A percentile compares a stretch with the other conserved stretches of the same genome.
These are phyloP conservation scores for Orobanche coerulescens DNA, from an alignment of 257 asterid species.

Conservation along the genomic window DNA sequence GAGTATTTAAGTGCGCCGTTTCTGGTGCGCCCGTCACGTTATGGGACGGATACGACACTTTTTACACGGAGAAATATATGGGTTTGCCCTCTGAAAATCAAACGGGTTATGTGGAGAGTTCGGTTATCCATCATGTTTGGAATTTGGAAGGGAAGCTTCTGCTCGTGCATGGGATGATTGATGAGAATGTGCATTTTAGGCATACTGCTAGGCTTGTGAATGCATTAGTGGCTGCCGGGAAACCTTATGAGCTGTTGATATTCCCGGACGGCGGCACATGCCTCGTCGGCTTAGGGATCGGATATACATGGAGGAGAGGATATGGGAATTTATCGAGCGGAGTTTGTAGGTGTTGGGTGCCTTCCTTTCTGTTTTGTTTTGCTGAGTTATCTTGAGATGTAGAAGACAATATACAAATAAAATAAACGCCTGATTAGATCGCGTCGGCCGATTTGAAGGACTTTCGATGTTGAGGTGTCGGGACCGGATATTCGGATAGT, in stretches of 20 bases:
- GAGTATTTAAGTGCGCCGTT: slow-evolving; percentile 60
- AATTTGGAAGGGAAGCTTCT: slow-evolving; percentile 63
- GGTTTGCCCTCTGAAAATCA: slow-evolving; percentile 64
- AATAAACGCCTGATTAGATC: too few relatives aligned
- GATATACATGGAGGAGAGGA: slow-evolving; percentile 84
- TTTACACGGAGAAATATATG: slow-evolving; percentile 87
- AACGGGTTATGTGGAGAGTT: slow-evolving; percentile 40
- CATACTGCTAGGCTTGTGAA: slow-evolving; percentile 89
- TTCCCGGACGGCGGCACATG: slow-evolving; percentile 96
- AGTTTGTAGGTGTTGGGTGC: slow-evolving; percentile 42
- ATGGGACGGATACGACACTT: slow-evolving; percentile 93
- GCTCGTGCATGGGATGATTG: slow-evolving; percentile 93
- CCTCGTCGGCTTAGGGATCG: slow-evolving; percentile 64
- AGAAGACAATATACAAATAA: too few relatives aligned
- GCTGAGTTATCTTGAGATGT: background rate
- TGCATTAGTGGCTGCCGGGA: slow-evolving; percentile 61
- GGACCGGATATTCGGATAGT: too few relatives aligned
- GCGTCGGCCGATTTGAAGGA: too few relatives aligned
- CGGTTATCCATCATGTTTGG: slow-evolving; percentile 58
- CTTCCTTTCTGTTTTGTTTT: background rate
- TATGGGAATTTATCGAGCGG: slow-evolving; percentile 74
- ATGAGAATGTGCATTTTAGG: slow-evolving; percentile 92
- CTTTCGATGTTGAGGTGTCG: too few relatives aligned
- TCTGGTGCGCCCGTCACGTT: slow-evolving; percentile 97
- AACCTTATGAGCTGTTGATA: slow-evolving; percentile 61